These are phyloP conservation scores for Myriosclerotinia curreyana DNA, from an alignment of 2,329 filamentous ascomycete genomes.

Conservation along the genomic window DNA sequence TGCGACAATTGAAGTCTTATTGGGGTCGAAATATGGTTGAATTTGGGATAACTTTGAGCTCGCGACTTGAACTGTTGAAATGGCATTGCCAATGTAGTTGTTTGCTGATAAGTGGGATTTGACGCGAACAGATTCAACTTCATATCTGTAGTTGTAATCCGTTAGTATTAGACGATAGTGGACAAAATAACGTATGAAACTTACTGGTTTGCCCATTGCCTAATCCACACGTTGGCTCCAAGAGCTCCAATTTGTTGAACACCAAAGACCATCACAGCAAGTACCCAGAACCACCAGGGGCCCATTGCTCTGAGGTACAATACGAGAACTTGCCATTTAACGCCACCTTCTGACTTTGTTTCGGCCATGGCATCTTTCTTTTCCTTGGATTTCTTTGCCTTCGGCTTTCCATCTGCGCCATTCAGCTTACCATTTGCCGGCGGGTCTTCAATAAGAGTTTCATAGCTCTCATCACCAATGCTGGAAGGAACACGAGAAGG, in stretches of 20 bases:
- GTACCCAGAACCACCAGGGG: conserved; percentile 91
- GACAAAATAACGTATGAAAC: neutral
- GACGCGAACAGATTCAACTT: conserved; percentile 34
- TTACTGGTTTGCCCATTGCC: conserved; percentile 92
- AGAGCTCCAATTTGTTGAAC: conserved; percentile 83
- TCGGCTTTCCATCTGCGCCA: conserved; percentile 43
- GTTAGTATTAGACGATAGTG: conserved; percentile 1
- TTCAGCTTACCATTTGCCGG: conserved; percentile 45
- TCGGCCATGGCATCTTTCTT: conserved; percentile 61
- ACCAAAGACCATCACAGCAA: conserved; percentile 71
- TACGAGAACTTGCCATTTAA: conserved; percentile 81
- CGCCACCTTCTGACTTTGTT: conserved; percentile 76
- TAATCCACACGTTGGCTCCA: conserved; percentile 90
- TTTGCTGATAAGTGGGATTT: conserved; percentile 28
- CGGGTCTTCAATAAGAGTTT: conserved; percentile 54
- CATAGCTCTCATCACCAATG: conserved; percentile 59
- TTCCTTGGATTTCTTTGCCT: conserved; percentile 41
- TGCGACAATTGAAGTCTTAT: conserved; percentile 36
- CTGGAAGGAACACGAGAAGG: conserved; percentile 78
- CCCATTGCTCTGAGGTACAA: conserved; percentile 91
- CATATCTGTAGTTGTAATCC: conserved; percentile 32
- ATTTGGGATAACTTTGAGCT: conserved; percentile 34
- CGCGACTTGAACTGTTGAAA: conserved; percentile 33
- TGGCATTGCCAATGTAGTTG: conserved; percentile 35
- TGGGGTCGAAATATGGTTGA: conserved; percentile 38